Evolutionary conservation across 768 basidiomycete genomes (phyloP).

Genomic region (Lactifluus rugatus): DNA sequence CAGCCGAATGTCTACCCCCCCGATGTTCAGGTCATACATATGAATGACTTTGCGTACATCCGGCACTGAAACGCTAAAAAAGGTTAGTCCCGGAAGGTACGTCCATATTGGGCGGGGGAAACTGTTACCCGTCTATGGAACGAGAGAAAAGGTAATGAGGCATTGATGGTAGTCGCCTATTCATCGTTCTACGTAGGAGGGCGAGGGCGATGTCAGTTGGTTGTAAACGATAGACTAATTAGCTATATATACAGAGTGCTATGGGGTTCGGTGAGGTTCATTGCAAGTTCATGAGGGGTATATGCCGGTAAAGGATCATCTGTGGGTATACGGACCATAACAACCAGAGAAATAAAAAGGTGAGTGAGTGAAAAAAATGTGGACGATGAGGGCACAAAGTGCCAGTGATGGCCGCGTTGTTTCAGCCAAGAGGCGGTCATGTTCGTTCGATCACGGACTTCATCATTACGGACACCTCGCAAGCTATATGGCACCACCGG

Average conservation of each 20-base stretch:
- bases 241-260: slow-evolving; percentile 1
- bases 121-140: neutral
- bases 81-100: neutral
- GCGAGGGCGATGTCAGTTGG: neutral
- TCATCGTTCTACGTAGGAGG: neutral
- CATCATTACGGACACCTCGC: slow-evolving; percentile 7
- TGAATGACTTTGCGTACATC: slow-evolving; percentile 11
- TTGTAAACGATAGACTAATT: neutral
- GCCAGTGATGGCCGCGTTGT: neutral
- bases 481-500: slow-evolving; percentile 2
- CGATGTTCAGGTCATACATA: slow-evolving; percentile 1
- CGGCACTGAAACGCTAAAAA: neutral
- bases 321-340: neutral
- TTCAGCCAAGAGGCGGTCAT: slow-evolving; percentile 5
- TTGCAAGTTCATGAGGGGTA: neutral
- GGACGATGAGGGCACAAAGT: neutral
- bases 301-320: slow-evolving; percentile 4
- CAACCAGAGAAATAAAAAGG: neutral
- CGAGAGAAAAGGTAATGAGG: neutral
- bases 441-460: slow-evolving; percentile 14
- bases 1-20: slow-evolving; percentile 9
- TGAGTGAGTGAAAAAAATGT: neutral
- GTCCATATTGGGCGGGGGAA: neutral
- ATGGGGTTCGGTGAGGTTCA: neutral
- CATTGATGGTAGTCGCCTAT: neutral